These are phyloP conservation scores for Neurospora crassa DNA, from an alignment of 2,329 filamentous ascomycete genomes.

Conservation along the genomic window DNA sequence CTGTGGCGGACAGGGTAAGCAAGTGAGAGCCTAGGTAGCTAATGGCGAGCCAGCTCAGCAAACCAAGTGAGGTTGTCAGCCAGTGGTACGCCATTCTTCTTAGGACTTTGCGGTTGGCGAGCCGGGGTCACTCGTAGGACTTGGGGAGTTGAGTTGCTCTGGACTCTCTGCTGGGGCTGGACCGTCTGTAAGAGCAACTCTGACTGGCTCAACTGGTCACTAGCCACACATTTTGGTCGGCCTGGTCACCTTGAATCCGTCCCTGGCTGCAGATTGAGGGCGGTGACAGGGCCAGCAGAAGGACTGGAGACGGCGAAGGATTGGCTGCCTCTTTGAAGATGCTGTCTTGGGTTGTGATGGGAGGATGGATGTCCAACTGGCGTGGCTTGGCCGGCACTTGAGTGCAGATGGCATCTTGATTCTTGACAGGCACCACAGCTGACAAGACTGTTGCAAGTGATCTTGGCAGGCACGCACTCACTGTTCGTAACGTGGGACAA, in stretches of 20 bases:
- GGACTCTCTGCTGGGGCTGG: conserved; percentile 12
- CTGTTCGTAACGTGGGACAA: background rate
- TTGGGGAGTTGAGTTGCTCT: conserved; percentile 2
- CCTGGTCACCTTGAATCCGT: background rate
- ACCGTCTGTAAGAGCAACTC: conserved; percentile 2
- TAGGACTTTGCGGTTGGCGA: conserved; percentile 9
- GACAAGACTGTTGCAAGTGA: background rate
- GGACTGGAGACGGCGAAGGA: conserved; percentile 4
- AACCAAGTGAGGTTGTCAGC: conserved; percentile 1
- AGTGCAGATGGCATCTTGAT: conserved; percentile 7
- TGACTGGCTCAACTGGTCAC: background rate
- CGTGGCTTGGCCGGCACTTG: background rate
- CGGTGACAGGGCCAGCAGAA: conserved; percentile 6
- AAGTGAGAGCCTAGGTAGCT: conserved; percentile 1
- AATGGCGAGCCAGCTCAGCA: conserved; percentile 13
- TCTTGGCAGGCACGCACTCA: background rate
- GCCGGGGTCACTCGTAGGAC: conserved; percentile 4
- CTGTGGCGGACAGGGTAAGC: conserved; percentile 4
- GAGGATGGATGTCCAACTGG: background rate
- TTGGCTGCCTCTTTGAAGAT: conserved; percentile 16
- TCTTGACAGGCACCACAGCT: background rate
- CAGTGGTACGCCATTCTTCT: conserved; percentile 5
- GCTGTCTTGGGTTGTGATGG: background rate
- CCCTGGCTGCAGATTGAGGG: conserved; percentile 1
- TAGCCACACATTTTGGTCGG: background rate